Evolutionary conservation across 1,284 basidiomycete species (phyloP), one percentile per base, ranked within the genome.

Genomic region (Malassezia cuniculi): DNA sequence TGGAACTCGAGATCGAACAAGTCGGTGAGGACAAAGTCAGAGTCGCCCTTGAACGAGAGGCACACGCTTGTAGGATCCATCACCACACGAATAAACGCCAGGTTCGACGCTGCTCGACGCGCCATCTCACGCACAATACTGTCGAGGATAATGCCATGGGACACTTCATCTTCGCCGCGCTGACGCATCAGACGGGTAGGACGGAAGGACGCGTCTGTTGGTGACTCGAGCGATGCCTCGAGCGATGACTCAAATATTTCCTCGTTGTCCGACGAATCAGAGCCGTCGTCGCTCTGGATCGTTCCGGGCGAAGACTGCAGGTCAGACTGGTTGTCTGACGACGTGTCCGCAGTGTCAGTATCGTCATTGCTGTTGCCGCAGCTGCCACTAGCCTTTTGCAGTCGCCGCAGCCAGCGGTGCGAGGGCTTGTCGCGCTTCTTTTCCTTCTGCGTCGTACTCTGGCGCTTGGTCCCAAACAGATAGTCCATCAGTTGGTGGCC

Each of bases 401-500:
- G 22, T 11, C 22, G 34, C 15, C 27, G 24, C 6, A 42, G 20
- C 40, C 40, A 42, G 19, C 31, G 35, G n/a, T 47, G 50, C 34
- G 50, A 48, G 18, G 9, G 27, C 41, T 48, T 49, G 6, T 33
- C 32, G 3, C 37, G 28, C 12, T 32, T n/a, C 8, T 26, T 37
- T 19, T 35, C 34, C n/a, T 42, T 27, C 12, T 19, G 34, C 8
- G 31, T 31, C 12, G 45, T 36, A 33, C 42, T 49, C 24, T 48
- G 46, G 9, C 60, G 48, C 18, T 58, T 51, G 27, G 60, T 71
- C 31, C 62, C 63, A 57, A 76, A 94, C 31, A 94, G 71, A 66
- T 95, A 95, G 61, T 85, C 82, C 76, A 86, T 79, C 50, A 94
- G 80, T 46, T 79, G 75, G 17, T 75, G 74, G 4, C 86, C 89